Base-by-base conservation (phyloP, 768 basidiomycete genomes). In the Pleurotus salmoneostramineus region DNA sequence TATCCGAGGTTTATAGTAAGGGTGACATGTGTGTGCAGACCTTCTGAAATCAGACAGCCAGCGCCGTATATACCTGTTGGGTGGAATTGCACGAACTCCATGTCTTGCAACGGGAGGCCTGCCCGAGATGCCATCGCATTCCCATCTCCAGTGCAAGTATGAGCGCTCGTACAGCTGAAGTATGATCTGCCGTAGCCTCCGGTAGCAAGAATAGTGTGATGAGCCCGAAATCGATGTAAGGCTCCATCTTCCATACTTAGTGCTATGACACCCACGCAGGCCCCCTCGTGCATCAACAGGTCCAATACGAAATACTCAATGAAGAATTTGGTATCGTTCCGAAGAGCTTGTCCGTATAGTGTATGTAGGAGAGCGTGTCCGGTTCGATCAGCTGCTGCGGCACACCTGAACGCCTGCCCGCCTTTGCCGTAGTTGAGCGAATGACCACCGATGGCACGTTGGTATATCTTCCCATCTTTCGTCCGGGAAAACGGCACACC, bases 191-290 rank as follows among this genome's bases (percentile, higher is more conserved):
- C 95, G 72, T 98, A 98, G 60, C 96, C 96, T 65, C 96, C 96
- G 12, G 96, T 98, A 21, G 96, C 96, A 61, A 99, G 80, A 34
- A 98, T 95, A 34, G 96, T 98, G 79, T 95, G 95, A 81, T 99
- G 96, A 0, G 93, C 80, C 62, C 96, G 86, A 89, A 99, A 99
- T 45, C 96, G 90, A 72, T 99, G 96, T 32, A 99, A 85, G 14
- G 96, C 98, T 57, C 96, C 96, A 65, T 98, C 96, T 76, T 99
- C 96, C 93, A 97, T 95, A 80, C 97, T 99, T 64, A 98, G 82
- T 11, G 96, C 96, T 69, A 98, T 91, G 50, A 99, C 96, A 77
- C 96, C 96, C 57, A 99, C 95, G 78, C 96, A 99, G 74, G 97
- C 94, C 64, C 95, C 96, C 62, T 91, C 93, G 71, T 98, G 81